A percentile compares a stretch with the other conserved stretches of the same genome.
These are phyloP conservation scores for Lobosporangium transversale DNA, from an alignment of 192 early-diverging fungal species.

Conservation along the genomic window DNA sequence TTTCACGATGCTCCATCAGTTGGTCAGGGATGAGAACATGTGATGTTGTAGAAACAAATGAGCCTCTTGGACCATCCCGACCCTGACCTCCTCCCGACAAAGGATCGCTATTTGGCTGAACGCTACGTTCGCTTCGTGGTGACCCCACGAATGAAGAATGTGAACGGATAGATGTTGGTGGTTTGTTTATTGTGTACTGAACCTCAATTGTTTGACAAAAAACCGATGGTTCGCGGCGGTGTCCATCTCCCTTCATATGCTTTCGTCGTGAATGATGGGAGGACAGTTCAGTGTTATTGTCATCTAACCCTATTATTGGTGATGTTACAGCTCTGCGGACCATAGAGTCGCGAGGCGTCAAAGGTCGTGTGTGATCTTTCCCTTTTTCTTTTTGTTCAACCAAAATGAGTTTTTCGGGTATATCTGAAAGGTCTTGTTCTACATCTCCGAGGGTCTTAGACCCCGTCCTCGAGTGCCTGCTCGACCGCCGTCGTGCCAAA, in stretches of 20 bases:
- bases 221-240: slow-evolving; percentile 32
- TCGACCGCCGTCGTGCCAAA: slow-evolving; percentile 26
- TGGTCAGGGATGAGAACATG: too few relatives aligned
- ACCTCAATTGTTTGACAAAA: slow-evolving; percentile 44
- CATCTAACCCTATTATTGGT: slow-evolving; percentile 17
- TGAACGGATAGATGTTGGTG: slow-evolving; percentile 1
- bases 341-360: slow-evolving; percentile 1
- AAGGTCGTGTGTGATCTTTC: too few relatives aligned
- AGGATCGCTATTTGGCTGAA: too few relatives aligned
- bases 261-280: slow-evolving; percentile 18
- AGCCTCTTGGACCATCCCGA: too few relatives aligned
- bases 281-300: neutral
- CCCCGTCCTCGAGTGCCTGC: slow-evolving; percentile 22
- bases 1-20: too few relatives aligned
- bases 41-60: too few relatives aligned
- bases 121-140: too few relatives aligned
- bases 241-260: slow-evolving; percentile 31
- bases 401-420: slow-evolving; percentile 6
- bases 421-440: slow-evolving; percentile 21
- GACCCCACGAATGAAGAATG: too few relatives aligned
- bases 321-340: slow-evolving; percentile 28
- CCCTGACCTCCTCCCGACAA: too few relatives aligned
- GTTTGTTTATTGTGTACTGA: too few relatives aligned
- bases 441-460: slow-evolving; percentile 16
- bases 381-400: slow-evolving; percentile 5